Conservation (phyloP, 2,329 filamentous ascomycete genomes). For the Calonectria henricotiae region DNA sequence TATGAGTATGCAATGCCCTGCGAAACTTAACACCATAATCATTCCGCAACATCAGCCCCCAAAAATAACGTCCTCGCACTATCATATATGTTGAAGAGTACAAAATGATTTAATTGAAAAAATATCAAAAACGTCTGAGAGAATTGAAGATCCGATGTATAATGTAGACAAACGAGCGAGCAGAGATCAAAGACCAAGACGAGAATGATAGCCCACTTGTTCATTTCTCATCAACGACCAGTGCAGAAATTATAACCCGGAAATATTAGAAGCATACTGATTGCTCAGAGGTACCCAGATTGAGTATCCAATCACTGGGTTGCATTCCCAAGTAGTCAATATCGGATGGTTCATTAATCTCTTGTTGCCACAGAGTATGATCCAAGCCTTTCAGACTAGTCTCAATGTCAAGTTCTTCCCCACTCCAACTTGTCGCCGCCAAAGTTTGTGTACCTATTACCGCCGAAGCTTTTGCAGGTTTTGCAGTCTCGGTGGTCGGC, state of each 20-base stretch:
- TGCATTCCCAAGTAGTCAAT: background rate
- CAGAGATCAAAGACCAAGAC: background rate
- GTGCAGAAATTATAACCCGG: background rate
- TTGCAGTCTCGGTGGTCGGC: too few species aligned
- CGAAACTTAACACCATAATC: too few species aligned
- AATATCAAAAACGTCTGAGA: too few species aligned
- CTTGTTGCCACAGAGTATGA: background rate
- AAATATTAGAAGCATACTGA: background rate
- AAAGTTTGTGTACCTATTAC: too few species aligned
- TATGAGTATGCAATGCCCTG: too few species aligned
- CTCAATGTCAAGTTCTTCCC: fast-evolving
- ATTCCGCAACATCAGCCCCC: too few species aligned
- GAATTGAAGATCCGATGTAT: too few species aligned
- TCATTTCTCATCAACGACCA: background rate
- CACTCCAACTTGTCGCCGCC: background rate
- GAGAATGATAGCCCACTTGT: background rate
- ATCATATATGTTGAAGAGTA: too few species aligned
- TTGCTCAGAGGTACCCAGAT: background rate
- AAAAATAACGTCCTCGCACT: too few species aligned
- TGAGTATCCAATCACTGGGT: background rate
- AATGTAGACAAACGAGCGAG: background rate
- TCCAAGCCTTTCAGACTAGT: too few species aligned
- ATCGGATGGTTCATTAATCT: background rate
- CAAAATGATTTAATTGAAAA: too few species aligned
- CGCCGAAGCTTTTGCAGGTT: too few species aligned